Evolutionary conservation across 805 yeast species (phyloP).

Genomic region (Hanseniaspora lachancei): DNA sequence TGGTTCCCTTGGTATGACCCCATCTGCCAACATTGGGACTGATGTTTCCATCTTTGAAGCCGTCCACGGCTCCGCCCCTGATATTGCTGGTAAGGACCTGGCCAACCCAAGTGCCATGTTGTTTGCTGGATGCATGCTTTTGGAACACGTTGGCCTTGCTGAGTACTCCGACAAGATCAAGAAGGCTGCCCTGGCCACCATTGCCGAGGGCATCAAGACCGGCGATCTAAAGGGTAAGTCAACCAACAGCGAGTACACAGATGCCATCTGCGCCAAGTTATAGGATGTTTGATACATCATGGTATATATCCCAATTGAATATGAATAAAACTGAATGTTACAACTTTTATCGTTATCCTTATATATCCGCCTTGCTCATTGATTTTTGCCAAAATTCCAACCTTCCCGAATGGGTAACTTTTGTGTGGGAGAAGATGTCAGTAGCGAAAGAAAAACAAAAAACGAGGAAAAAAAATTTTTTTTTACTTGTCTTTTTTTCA

Average conservation of each 20-base stretch:
- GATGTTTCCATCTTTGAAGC: constrained; percentile 97
- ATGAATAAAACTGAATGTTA: neutral
- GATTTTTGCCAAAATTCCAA: no score
- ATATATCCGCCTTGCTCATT: neutral
- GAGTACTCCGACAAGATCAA: constrained; percentile 74
- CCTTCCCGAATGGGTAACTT: no score
- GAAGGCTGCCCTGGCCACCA: constrained; percentile 69
- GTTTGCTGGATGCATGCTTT: constrained; percentile 95
- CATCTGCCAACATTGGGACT: constrained; percentile 99
- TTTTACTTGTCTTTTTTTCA: no score
- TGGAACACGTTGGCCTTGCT: constrained; percentile 91
- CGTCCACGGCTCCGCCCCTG: constrained; percentile 99
- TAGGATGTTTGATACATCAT: neutral
- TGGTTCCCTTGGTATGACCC: constrained; percentile 97
- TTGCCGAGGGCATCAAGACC: constrained; percentile 96
- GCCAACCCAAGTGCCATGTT: constrained; percentile 98
- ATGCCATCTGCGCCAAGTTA: constrained; percentile 59
- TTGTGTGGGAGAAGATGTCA: no score
- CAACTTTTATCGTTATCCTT: neutral
- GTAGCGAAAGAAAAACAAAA: no score
- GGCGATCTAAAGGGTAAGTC: constrained; percentile 92
- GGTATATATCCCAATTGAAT: neutral
- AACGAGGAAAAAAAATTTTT: no score
- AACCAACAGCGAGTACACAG: constrained; percentile 76
- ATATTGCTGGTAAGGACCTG: constrained; percentile 95